Conservation (phyloP, 108 stramenopile species). For the Schizochytrium sp. region DNA sequence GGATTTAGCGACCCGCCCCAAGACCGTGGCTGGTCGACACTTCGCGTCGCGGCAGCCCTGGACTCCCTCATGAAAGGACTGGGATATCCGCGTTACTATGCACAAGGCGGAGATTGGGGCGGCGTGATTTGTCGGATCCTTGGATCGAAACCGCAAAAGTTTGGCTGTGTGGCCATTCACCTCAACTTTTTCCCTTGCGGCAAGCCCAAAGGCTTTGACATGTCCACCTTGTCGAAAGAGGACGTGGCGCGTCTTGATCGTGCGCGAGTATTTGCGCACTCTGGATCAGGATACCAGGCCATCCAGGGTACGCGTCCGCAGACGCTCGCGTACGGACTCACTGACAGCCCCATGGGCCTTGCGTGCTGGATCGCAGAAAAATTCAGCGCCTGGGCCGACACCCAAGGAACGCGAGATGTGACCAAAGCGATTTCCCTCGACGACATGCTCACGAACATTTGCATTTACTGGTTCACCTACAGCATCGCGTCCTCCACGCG, state of each 20-base stretch:
- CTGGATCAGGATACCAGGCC: background rate
- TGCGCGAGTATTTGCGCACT: background rate
- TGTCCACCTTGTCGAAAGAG: background rate
- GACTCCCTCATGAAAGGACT: background rate
- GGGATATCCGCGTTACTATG: background rate
- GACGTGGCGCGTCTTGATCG: background rate
- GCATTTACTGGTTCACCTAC: background rate
- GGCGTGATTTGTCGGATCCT: background rate
- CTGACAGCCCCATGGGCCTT: background rate
- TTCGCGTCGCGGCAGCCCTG: background rate
- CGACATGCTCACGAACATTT: background rate
- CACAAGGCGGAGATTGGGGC: background rate
- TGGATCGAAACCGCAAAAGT: background rate
- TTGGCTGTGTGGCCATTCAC: background rate
- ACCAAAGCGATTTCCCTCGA: background rate
- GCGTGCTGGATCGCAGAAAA: slow-evolving; percentile 11
- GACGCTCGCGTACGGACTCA: background rate
- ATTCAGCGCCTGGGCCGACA: background rate
- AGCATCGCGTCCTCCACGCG: background rate
- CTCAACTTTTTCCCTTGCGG: background rate
- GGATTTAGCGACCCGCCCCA: background rate
- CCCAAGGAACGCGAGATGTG: background rate
- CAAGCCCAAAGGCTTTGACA: background rate
- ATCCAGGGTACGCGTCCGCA: background rate
- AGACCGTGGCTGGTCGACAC: background rate